Evolutionary conservation across 164 flowering plant species (phyloP).

Genomic region (Akebia trifoliata): DNA sequence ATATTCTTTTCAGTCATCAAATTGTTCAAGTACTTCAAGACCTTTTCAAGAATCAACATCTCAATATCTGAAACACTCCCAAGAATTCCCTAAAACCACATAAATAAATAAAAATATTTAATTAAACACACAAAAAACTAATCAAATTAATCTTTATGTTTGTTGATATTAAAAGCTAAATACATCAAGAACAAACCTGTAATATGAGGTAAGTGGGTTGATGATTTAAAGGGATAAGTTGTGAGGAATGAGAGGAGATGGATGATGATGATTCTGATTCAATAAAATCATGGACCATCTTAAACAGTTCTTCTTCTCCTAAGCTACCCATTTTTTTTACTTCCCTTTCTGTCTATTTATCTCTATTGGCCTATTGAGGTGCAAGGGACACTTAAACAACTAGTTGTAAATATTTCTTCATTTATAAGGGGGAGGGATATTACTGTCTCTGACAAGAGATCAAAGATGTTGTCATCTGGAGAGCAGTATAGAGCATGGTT

Average conservation of each 20-base stretch:
- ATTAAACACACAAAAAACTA: background rate
- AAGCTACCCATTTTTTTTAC: conserved; percentile 44
- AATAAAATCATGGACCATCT: conserved; percentile 60
- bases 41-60: conserved; percentile 25
- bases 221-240: conserved; percentile 14
- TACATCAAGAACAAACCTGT: conserved; percentile 38
- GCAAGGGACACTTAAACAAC: no score
- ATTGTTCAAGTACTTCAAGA: conserved; percentile 28
- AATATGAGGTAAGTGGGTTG: conserved; percentile 18
- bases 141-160: no score
- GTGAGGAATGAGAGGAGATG: conserved; percentile 12
- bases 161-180: no score
- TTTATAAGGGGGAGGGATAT: no score
- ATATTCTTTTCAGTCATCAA: conserved; percentile 19
- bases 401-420: no score
- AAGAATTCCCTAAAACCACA: conserved; percentile 32
- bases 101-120: background rate
- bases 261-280: conserved; percentile 40
- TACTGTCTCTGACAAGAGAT: no score
- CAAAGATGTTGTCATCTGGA: no score
- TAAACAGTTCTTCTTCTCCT: conserved; percentile 45
- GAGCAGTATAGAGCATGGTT: no score
- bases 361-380: no score
- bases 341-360: background rate
- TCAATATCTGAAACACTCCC: conserved; percentile 27